Base-by-base conservation (phyloP, 306 rosid species). In the Pyrus betulifolia region DNA sequence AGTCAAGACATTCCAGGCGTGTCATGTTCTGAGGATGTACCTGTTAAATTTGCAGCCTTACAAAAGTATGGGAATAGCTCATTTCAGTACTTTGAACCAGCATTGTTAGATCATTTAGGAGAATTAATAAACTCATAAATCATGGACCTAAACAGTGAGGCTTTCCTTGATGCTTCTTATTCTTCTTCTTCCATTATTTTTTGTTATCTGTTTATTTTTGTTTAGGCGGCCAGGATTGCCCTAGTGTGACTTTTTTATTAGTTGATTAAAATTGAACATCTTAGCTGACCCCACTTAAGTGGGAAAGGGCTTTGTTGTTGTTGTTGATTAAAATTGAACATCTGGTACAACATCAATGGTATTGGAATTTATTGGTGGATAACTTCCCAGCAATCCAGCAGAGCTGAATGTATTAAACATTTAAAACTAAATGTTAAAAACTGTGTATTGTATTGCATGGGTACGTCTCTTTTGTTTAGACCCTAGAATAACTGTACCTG, bases 1-100 rank as follows among this genome's bases (percentile, higher is more conserved):
- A 85, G 88, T 57, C 67, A 81, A 67, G 91, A 87, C 67, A 90
- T 95, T 78, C 97, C 97, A 66, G 98, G 88, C 49, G 83, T 95
- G 79, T 81, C 93, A 68, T 80, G 89, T 80, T 83, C 83, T 78
- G 97, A 89, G 81, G 98, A 95, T 82, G 25, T 95, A 82, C 96
- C 93, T 46, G 65, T 71, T 70, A 92, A 90, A 83, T 86, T 95
- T 78, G 90, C 92, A 70, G 88, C 96, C 74, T 84, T 95, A 67
- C 98, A 95, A 79, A 92, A 86, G 98, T 94, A 87, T 10, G 96
- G 84, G 72, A 76, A 60, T 76, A 28, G 71, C 74, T 76, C 52
- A 72, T 58, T 38, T 87, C 63, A 68, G 42, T 76, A 45, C 22
- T 72, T 58, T 15, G 28, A 38, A 65, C 54, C 25, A 35, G 38